These are phyloP conservation scores for Penicillium chermesinum DNA, from an alignment of 495 filamentous ascomycete genomes.

Conservation along the genomic window DNA sequence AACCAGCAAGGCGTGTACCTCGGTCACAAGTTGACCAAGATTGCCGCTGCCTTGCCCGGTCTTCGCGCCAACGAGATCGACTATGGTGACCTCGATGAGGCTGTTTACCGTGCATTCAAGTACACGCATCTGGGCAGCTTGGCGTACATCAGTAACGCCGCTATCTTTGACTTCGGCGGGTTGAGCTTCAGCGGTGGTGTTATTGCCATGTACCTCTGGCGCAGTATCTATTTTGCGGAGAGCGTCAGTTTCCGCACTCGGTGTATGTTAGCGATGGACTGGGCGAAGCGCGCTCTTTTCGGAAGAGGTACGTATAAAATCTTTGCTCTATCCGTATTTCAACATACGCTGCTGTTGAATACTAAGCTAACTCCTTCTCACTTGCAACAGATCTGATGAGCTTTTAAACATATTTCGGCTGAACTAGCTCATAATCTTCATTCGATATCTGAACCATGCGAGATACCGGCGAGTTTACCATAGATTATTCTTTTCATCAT, in stretches of 20 bases:
- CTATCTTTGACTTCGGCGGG: slow-evolving; percentile 85
- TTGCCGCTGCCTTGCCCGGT: slow-evolving; percentile 74
- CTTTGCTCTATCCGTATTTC: neutral
- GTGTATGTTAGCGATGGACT: slow-evolving; percentile 93
- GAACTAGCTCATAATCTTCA: neutral
- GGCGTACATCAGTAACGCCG: slow-evolving; percentile 94
- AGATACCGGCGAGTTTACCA: neutral
- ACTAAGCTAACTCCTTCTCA: slow-evolving; percentile 4
- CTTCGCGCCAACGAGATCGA: slow-evolving; percentile 71
- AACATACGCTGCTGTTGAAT: neutral
- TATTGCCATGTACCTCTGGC: slow-evolving; percentile 93
- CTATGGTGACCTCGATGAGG: slow-evolving; percentile 88
- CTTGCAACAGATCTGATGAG: slow-evolving; percentile 58
- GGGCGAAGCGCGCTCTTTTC: slow-evolving; percentile 91
- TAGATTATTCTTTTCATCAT: neutral
- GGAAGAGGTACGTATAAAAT: slow-evolving; percentile 70
- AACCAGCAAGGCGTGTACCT: slow-evolving; percentile 96
- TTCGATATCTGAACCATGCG: neutral
- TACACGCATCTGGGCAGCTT: slow-evolving; percentile 89
- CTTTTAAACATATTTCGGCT: slow-evolving; percentile 37
- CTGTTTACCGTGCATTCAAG: slow-evolving; percentile 92
- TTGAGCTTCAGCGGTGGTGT: slow-evolving; percentile 77
- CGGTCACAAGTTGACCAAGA: slow-evolving; percentile 87
- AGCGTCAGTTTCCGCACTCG: slow-evolving; percentile 91
- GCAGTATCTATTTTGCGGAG: slow-evolving; percentile 96